Evolutionary conservation across 2,329 filamentous ascomycete species (phyloP), one percentile per base, ranked within the genome.

Genomic region (Incumbomyces delicatus): DNA sequence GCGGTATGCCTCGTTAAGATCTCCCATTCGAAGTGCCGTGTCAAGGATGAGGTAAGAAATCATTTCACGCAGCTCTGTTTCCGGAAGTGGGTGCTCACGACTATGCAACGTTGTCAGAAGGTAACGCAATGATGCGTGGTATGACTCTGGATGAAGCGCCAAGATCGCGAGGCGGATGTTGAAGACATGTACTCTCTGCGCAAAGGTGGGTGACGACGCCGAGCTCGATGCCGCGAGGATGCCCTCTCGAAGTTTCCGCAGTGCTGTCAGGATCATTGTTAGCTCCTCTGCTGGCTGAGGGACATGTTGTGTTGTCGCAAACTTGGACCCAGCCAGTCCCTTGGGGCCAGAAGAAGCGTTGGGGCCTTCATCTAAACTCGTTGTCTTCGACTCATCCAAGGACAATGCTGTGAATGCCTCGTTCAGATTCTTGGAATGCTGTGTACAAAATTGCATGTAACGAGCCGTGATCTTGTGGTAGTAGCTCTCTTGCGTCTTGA

Each of bases 191-290:
- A 82, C 86, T 56, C 88, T 81, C n/a, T 85, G 80, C 1, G 90
- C 82, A 65, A 98, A 98, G 44, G 51, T 46, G 5, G 78, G 72
- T 60, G 95, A 85, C 31, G 74, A 71, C 16, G 89, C 80, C 44
- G 80, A 78, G 7, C 85, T 81, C 11, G 86, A 60, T n/a, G 66
- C 67, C 47, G 66, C 86, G 2, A 94, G 78, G 40, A 96, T 82
- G 18, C 83, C 89, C 69, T 98, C 92, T 47, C 92, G 81, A 29
- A 98, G 77, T 64, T 95, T 96, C 52, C 92, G 82, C 61, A 96
- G 81, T 2, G 90, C 86, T 58, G 85, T 77, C 45, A 95, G 74
- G 44, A 96, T 80, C 16, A 77, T 78, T 2, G 82, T 76, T 27
- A 95, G 75, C 53, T 85, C 80, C 54, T 78, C 76, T 11, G 76